These are phyloP conservation scores for Cymodocea nodosa DNA, from an alignment of 116 monocot genomes.

Conservation along the genomic window DNA sequence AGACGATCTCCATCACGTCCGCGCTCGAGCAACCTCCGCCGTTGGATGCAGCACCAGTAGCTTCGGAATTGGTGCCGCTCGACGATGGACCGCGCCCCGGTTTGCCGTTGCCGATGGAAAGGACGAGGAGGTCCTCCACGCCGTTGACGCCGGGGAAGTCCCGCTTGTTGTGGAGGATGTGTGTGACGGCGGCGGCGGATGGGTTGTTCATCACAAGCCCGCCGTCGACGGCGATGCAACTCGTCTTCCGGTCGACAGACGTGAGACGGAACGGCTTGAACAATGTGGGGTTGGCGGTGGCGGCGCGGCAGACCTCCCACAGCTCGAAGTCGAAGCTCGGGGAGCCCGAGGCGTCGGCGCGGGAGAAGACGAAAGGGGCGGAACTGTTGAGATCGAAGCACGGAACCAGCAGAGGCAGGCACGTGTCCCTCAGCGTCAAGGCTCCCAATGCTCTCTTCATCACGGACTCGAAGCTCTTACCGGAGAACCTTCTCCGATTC, in stretches of 20 bases:
- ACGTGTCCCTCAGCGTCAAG: slow-evolving; percentile 20
- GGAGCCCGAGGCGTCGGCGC: slow-evolving; percentile 26
- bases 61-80: background rate
- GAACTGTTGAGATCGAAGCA: slow-evolving; percentile 35
- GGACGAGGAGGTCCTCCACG: slow-evolving; percentile 38
- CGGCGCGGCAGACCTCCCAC: slow-evolving; percentile 31
- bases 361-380: slow-evolving; percentile 38
- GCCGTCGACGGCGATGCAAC: slow-evolving; percentile 30
- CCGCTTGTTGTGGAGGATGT: slow-evolving; percentile 49
- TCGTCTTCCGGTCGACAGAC: slow-evolving; percentile 29
- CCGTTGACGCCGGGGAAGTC: slow-evolving; percentile 40
- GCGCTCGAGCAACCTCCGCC: background rate
- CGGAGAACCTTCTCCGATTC: slow-evolving; percentile 1
- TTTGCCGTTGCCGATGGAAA: slow-evolving; percentile 32
- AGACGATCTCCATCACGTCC: slow-evolving; percentile 18
- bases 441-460: background rate
- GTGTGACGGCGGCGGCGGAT: slow-evolving; percentile 43
- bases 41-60: background rate
- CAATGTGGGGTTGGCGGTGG: slow-evolving; percentile 15
- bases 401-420: slow-evolving; percentile 26
- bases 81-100: too few relatives aligned
- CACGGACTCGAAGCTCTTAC: slow-evolving; percentile 8
- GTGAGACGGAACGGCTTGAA: slow-evolving; percentile 13
- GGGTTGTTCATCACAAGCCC: slow-evolving; percentile 48
- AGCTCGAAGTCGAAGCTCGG: slow-evolving; percentile 32